A percentile compares a stretch with the other conserved stretches of the same genome.
These are phyloP conservation scores for Schizothecium vesticola DNA, from an alignment of 495 filamentous ascomycete genomes.

Conservation along the genomic window DNA sequence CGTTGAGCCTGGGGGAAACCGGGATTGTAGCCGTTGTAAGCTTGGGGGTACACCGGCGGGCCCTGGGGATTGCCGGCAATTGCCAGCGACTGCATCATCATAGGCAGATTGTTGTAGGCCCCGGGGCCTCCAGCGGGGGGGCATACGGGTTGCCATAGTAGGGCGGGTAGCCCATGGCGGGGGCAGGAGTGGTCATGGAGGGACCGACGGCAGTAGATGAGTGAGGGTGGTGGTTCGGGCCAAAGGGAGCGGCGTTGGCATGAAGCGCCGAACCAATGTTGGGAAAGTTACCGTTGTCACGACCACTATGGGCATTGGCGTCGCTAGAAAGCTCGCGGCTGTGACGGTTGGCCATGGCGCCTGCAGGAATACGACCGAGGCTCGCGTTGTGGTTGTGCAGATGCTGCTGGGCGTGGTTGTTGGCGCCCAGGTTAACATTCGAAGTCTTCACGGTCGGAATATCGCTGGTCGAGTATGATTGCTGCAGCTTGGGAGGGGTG, in stretches of 20 bases:
- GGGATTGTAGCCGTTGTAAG: conserved; percentile 40
- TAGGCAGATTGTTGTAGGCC: conserved; percentile 45
- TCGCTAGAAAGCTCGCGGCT: conserved; percentile 59
- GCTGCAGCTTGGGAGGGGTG: conserved; percentile 65
- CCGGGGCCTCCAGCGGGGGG: conserved; percentile 11
- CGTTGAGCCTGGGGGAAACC: conserved; percentile 36
- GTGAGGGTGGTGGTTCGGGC: conserved; percentile 39
- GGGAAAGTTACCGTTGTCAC: conserved; percentile 45
- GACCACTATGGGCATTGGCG: conserved; percentile 35
- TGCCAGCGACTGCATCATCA: conserved; percentile 46
- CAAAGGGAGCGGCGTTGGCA: conserved; percentile 68
- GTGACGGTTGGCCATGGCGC: conserved; percentile 56
- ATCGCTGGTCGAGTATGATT: conserved; percentile 87
- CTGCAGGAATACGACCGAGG: conserved; percentile 68
- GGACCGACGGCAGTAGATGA: conserved; percentile 27
- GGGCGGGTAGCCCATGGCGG: conserved; percentile 33
- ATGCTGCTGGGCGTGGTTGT: conserved; percentile 69
- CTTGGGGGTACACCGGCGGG: conserved; percentile 41
- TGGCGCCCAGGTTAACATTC: conserved; percentile 36
- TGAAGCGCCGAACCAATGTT: conserved; percentile 68
- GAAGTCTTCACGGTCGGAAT: conserved; percentile 72
- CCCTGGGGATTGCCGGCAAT: conserved; percentile 38
- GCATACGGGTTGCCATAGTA: conserved; percentile 33
- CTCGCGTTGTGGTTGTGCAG: conserved; percentile 79
- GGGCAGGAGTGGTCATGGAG: conserved; percentile 30